These are phyloP conservation scores for Yamadazyma sp. DNA, from an alignment of 805 yeast genomes.

Conservation along the genomic window DNA sequence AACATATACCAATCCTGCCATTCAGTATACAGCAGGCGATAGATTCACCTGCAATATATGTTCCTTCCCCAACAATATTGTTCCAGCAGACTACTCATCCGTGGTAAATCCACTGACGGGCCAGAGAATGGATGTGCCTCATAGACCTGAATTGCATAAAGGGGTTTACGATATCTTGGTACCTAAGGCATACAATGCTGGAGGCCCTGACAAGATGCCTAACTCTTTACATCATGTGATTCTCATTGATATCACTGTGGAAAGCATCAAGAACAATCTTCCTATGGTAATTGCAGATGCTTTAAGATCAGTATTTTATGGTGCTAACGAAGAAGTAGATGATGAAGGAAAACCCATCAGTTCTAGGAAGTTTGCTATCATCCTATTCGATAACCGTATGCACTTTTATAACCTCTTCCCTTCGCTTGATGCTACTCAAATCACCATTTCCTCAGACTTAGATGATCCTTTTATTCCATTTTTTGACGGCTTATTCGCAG, in stretches of 20 bases:
- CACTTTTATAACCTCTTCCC: conserved; percentile 72
- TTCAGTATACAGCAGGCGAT: conserved; percentile 63
- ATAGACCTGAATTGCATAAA: conserved; percentile 71
- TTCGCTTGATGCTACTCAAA: conserved; percentile 52
- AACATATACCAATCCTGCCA: conserved; percentile 82
- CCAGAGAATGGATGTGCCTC: conserved; percentile 58
- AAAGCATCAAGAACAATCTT: conserved; percentile 57
- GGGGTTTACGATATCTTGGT: conserved; percentile 88
- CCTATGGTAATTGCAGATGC: conserved; percentile 69
- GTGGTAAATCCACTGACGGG: conserved; percentile 51
- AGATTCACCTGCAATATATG: conserved; percentile 84
- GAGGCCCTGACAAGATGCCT: conserved; percentile 30
- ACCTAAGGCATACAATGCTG: conserved; percentile 66
- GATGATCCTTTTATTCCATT: conserved; percentile 84
- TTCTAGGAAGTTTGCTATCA: conserved; percentile 56
- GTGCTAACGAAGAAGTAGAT: conserved; percentile 11
- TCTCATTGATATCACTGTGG: conserved; percentile 65
- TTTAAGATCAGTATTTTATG: conserved; percentile 50
- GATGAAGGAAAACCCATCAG: conserved; percentile 11
- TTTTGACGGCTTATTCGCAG: conserved; percentile 72
- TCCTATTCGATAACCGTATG: conserved; percentile 70
- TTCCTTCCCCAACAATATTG: conserved; percentile 62
- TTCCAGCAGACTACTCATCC: conserved; percentile 66
- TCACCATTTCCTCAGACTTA: conserved; percentile 65
- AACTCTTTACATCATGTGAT: conserved; percentile 68